These are phyloP conservation scores for Phytophthora hybrid DNA, from an alignment of 352 stramenopile genomes.

Conservation along the genomic window DNA sequence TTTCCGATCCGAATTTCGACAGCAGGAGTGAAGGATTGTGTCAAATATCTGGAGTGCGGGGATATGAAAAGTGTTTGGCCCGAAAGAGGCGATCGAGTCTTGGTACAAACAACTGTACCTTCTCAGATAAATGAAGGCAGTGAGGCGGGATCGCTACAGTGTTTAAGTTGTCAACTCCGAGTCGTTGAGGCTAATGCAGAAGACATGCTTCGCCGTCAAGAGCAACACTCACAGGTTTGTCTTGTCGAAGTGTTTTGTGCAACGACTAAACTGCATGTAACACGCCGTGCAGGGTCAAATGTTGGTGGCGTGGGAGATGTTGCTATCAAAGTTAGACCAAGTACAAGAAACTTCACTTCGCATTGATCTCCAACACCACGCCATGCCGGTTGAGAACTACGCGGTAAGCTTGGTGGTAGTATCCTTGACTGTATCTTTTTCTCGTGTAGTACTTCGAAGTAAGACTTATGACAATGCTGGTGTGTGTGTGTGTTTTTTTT, in stretches of 20 bases:
- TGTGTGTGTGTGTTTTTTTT: not conserved
- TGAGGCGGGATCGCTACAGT: constrained; percentile 61
- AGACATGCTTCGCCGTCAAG: constrained; percentile 52
- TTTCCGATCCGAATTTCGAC: constrained; percentile 27
- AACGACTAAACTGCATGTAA: not conserved
- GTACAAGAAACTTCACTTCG: constrained; percentile 52
- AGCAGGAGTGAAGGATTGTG: not conserved
- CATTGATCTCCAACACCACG: constrained; percentile 52
- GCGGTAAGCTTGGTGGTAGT: constrained; percentile 40
- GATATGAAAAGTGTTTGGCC: not conserved
- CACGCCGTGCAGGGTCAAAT: constrained; percentile 48
- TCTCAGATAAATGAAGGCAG: constrained; percentile 14
- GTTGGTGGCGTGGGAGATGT: constrained; percentile 44
- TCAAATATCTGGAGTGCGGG: not conserved
- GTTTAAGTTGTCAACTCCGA: constrained; percentile 61
- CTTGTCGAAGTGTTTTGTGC: not conserved
- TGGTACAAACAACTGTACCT: not conserved
- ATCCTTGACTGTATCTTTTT: not conserved
- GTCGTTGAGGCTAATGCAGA: constrained; percentile 51
- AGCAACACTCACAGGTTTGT: constrained; percentile 56
- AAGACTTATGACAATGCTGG: not conserved
- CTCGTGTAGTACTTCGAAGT: too few species aligned
- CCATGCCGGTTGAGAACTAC: constrained; percentile 34
- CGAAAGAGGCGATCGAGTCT: not conserved
- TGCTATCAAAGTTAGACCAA: constrained; percentile 63